These are phyloP conservation scores for Pisolithus albus DNA, from an alignment of 768 basidiomycete species.

Conservation along the genomic window DNA sequence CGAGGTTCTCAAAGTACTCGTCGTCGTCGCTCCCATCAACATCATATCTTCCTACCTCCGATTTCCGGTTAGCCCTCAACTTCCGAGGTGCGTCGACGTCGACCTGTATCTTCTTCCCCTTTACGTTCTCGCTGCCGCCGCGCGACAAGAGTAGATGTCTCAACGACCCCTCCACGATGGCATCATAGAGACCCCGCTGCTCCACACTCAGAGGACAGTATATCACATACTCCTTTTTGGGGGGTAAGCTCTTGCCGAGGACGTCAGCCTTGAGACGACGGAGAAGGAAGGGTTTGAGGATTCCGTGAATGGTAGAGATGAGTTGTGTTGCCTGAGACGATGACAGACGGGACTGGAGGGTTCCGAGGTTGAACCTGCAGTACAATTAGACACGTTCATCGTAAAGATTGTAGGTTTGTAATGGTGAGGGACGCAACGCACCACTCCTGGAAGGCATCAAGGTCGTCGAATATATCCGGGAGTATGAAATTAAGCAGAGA, in stretches of 20 bases:
- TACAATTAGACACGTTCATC: not conserved
- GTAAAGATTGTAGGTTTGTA: not conserved
- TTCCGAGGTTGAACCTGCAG: constrained; percentile 65
- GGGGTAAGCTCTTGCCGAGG: constrained; percentile 60
- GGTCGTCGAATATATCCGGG: constrained; percentile 86
- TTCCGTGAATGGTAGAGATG: constrained; percentile 76
- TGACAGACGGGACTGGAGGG: constrained; percentile 50
- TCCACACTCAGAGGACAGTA: constrained; percentile 81
- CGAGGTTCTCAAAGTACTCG: constrained; percentile 58
- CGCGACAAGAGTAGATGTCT: constrained; percentile 51
- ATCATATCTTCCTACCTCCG: constrained; percentile 39
- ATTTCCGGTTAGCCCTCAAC: constrained; percentile 28
- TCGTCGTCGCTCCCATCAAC: constrained; percentile 55
- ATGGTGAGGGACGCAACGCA: constrained; percentile 23
- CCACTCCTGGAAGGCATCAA: constrained; percentile 90
- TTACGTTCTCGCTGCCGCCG: constrained; percentile 19
- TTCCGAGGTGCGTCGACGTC: constrained; percentile 29
- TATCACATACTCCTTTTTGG: constrained; percentile 91
- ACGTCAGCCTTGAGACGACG: constrained; percentile 91
- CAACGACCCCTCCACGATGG: constrained; percentile 64
- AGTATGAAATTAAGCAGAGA: constrained; percentile 92
- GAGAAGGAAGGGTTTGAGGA: constrained; percentile 92
- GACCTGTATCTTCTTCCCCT: constrained; percentile 18
- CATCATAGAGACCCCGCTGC: constrained; percentile 83
- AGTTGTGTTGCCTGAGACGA: constrained; percentile 56